phyloP scores from a whole-genome alignment of 768 basidiomycete genomes.

The Neoboletus magnificus region DNA sequence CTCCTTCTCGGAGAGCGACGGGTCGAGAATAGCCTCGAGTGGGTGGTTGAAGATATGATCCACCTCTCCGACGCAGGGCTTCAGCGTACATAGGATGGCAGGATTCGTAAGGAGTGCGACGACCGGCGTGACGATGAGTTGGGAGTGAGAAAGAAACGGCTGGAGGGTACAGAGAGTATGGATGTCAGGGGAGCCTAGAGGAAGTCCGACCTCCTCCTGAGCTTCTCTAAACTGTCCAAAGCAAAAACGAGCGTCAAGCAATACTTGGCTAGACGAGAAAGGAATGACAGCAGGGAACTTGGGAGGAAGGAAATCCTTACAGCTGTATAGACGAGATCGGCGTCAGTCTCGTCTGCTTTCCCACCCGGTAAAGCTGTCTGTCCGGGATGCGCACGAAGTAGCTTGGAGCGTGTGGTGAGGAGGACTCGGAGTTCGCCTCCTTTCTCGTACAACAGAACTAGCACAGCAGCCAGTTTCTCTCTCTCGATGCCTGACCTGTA shows the following conservation, averaged over 20 bases:
- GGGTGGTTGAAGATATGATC: slow-evolving; percentile 79
- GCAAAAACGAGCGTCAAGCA: not conserved
- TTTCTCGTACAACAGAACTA: slow-evolving; percentile 77
- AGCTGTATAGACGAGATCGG: slow-evolving; percentile 63
- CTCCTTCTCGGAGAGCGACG: slow-evolving; percentile 40
- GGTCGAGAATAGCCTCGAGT: slow-evolving; percentile 68
- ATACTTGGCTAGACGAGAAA: not conserved
- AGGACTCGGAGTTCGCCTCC: slow-evolving; percentile 67
- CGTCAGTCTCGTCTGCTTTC: slow-evolving; percentile 66
- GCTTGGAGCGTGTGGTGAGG: slow-evolving; percentile 81
- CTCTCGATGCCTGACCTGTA: slow-evolving; percentile 33
- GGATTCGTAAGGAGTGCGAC: slow-evolving; percentile 63
- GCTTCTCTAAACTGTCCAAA: slow-evolving; percentile 73
- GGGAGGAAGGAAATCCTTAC: slow-evolving; percentile 43
- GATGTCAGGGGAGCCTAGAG: slow-evolving; percentile 52
- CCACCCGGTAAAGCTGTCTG: slow-evolving; percentile 86
- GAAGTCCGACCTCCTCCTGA: slow-evolving; percentile 77
- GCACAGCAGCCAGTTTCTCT: slow-evolving; percentile 65
- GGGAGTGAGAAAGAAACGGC: slow-evolving; percentile 65
- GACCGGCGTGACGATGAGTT: slow-evolving; percentile 75
- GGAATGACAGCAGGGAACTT: not conserved
- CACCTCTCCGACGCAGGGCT: slow-evolving; percentile 65
- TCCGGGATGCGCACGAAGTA: slow-evolving; percentile 70
- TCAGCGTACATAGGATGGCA: slow-evolving; percentile 46
- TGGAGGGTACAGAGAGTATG: slow-evolving; percentile 59